Evolutionary conservation across 208 protist species (phyloP).

Genomic region (Jaenimonas drosophilae): DNA sequence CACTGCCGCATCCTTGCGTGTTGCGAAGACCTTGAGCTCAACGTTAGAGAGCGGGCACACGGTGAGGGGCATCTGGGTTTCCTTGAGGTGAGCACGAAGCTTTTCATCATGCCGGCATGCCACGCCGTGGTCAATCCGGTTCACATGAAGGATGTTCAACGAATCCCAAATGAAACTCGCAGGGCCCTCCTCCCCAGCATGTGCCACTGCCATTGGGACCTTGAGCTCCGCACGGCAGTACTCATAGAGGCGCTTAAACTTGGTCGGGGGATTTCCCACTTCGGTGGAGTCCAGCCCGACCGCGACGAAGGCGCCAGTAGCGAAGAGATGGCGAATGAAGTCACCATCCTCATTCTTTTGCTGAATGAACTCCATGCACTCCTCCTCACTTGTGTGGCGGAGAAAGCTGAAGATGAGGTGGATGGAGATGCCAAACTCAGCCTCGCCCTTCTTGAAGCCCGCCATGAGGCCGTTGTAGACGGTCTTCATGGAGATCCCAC

Average conservation of each 20-base stretch:
- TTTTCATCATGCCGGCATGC: slow-evolving; percentile 11
- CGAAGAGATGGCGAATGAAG: slow-evolving; percentile 31
- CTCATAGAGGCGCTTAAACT: slow-evolving; percentile 35
- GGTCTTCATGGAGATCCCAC: slow-evolving; percentile 21
- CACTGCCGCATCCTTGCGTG: slow-evolving; percentile 6
- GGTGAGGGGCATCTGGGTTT: slow-evolving; percentile 19
- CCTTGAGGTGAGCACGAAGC: slow-evolving; percentile 12
- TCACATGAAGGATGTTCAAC: slow-evolving; percentile 18
- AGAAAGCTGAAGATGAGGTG: slow-evolving; percentile 37
- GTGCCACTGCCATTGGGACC: slow-evolving; percentile 24
- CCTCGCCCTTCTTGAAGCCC: slow-evolving; percentile 18
- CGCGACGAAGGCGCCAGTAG: slow-evolving; percentile 21
- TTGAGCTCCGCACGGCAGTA: slow-evolving; percentile 28
- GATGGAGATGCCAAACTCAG: slow-evolving; percentile 22
- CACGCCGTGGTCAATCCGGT: slow-evolving; percentile 45
- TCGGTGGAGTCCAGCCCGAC: slow-evolving; percentile 39
- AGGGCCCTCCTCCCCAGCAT: slow-evolving; percentile 47
- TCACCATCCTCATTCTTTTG: slow-evolving; percentile 17
- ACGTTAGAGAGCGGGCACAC: slow-evolving; percentile 51
- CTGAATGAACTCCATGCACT: slow-evolving; percentile 22
- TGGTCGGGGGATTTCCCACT: slow-evolving; percentile 28
- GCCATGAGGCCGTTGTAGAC: slow-evolving; percentile 31
- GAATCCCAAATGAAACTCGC: slow-evolving; percentile 18
- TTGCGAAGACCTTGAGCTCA: slow-evolving; percentile 24
- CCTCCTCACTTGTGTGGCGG: slow-evolving; percentile 29